phyloP scores from a whole-genome alignment of 805 yeast genomes.

The Cyberlindnera veronae region DNA sequence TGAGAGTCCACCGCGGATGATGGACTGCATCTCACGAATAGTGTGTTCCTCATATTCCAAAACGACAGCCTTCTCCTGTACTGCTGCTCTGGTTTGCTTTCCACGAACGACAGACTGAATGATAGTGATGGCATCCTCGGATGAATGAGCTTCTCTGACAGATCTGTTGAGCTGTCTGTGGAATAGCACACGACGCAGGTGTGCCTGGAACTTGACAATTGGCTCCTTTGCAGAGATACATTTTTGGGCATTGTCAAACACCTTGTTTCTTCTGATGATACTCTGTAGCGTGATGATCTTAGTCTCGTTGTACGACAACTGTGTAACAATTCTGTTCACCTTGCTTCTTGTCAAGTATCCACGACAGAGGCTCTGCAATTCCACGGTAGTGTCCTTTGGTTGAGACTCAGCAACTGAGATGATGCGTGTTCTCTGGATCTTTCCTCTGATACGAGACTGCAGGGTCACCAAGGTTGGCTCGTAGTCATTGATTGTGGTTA shows the following conservation, averaged over 20 bases:
- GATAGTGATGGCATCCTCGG: slow-evolving; percentile 28
- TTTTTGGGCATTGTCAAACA: slow-evolving; percentile 1
- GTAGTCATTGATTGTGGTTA: slow-evolving; percentile 25
- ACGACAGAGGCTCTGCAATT: slow-evolving; percentile 43
- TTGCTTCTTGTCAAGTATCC: slow-evolving; percentile 34
- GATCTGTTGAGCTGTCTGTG: slow-evolving; percentile 23
- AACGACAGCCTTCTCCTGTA: background rate
- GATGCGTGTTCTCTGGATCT: slow-evolving; percentile 16
- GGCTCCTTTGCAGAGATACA: slow-evolving; percentile 11
- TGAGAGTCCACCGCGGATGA: slow-evolving; percentile 42
- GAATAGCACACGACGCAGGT: slow-evolving; percentile 32
- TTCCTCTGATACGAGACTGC: slow-evolving; percentile 37
- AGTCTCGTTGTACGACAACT: slow-evolving; percentile 17
- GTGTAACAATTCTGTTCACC: slow-evolving; percentile 14
- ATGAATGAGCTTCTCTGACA: slow-evolving; percentile 21
- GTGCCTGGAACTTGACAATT: slow-evolving; percentile 34
- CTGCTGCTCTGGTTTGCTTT: slow-evolving; percentile 10
- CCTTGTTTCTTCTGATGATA: slow-evolving; percentile 15
- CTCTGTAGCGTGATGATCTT: slow-evolving; percentile 19
- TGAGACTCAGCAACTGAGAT: slow-evolving; percentile 10
- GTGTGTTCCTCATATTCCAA: slow-evolving; percentile 1
- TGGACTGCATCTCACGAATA: slow-evolving; percentile 50
- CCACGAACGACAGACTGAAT: slow-evolving; percentile 41
- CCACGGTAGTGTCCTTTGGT: slow-evolving; percentile 10
- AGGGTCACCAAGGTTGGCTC: slow-evolving; percentile 26